Percentiles rank a stretch among this genome's conserved stretches.
phyloP scores from a whole-genome alignment of 129 eudicot species.

The Centaurea solstitialis region DNA sequence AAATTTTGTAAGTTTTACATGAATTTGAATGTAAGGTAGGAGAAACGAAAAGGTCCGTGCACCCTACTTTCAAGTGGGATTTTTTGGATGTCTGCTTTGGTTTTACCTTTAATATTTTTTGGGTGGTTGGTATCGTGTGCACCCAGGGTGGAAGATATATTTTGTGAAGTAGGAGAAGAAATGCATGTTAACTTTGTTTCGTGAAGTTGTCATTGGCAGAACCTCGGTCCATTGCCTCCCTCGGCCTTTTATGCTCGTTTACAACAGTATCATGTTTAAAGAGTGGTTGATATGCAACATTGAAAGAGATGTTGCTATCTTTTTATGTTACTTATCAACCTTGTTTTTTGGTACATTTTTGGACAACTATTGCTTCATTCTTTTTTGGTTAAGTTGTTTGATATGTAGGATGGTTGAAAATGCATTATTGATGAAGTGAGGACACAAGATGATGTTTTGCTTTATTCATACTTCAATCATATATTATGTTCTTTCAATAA shows the following conservation, averaged over 20 bases:
- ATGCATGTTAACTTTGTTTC: slow-evolving; percentile 50
- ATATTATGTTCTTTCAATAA: too few relatives aligned
- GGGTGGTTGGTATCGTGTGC: slow-evolving; percentile 8
- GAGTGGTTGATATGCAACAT: background rate
- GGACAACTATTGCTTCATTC: too few relatives aligned
- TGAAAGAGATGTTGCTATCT: background rate
- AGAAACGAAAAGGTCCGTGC: background rate
- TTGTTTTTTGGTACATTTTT: too few relatives aligned
- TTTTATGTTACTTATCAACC: background rate
- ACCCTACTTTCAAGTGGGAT: background rate
- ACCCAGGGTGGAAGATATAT: slow-evolving; percentile 73
- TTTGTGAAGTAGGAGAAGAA: slow-evolving; percentile 70
- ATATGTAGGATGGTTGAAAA: background rate
- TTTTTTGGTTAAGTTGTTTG: too few relatives aligned
- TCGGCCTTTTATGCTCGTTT: background rate
- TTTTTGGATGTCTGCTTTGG: background rate
- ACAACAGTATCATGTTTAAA: background rate
- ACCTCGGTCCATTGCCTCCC: background rate
- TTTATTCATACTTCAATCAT: too few relatives aligned
- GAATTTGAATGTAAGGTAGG: background rate
- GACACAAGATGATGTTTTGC: background rate
- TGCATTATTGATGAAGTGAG: background rate
- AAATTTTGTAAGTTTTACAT: background rate
- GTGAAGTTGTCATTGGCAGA: slow-evolving; percentile 27
- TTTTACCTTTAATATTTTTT: background rate